Percentiles rank a stretch among this genome's conserved stretches.
Conservation (phyloP, 306 rosid genomes). For the Malus orientalis region DNA sequence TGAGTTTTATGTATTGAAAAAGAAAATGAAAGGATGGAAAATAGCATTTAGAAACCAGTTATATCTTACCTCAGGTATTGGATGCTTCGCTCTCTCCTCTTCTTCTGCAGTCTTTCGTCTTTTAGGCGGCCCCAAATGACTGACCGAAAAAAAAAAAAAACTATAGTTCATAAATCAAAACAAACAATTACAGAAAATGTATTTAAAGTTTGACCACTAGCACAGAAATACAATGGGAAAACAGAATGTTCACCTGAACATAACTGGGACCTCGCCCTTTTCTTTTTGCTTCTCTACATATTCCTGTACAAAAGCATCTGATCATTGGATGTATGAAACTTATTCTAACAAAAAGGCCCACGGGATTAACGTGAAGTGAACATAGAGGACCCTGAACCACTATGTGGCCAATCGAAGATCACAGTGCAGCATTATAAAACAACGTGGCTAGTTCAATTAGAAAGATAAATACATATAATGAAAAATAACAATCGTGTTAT, state of each 20-base stretch:
- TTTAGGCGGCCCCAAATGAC: conserved; percentile 94
- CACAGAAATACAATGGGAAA: neutral
- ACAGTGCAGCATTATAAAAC: neutral
- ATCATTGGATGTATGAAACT: conserved; percentile 2
- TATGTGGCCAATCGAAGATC: neutral
- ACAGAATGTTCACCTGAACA: conserved; percentile 73
- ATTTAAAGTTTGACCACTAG: neutral
- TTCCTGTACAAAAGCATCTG: conserved; percentile 56
- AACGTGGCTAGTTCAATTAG: neutral
- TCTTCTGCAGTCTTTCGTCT: conserved; percentile 89
- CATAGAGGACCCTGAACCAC: neutral
- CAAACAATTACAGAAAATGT: conserved; percentile 7
- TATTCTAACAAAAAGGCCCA: neutral
- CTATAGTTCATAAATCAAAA: conserved; percentile 29
- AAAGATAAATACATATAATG: neutral
- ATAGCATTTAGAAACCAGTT: conserved; percentile 6
- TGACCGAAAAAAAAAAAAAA: conserved; percentile 31
- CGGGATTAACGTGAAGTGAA: neutral
- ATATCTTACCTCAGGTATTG: conserved; percentile 73
- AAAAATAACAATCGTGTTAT: neutral
- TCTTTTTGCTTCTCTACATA: conserved; percentile 80
- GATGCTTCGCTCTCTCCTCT: conserved; percentile 85
- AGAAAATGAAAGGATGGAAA: neutral
- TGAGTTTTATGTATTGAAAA: neutral
- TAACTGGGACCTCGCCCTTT: conserved; percentile 93